phyloP scores from a whole-genome alignment of 108 stramenopile species.

The Poteriospumella lacustris region DNA sequence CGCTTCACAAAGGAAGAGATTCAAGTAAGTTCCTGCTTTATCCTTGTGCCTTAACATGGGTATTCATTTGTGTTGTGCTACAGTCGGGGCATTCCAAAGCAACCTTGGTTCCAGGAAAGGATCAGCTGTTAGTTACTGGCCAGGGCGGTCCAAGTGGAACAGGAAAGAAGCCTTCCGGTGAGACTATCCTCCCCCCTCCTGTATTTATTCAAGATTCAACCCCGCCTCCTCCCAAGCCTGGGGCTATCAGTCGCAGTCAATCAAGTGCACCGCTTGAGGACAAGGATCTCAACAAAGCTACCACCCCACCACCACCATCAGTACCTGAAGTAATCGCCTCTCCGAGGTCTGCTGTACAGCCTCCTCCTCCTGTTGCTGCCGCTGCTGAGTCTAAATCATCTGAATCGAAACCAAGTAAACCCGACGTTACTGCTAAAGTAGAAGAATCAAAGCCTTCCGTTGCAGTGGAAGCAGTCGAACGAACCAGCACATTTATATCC shows the following conservation, averaged over 20 bases:
- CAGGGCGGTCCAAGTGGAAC: slow-evolving; percentile 51
- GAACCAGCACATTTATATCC: background rate
- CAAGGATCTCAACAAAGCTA: too few species aligned
- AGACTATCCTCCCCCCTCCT: slow-evolving; percentile 45
- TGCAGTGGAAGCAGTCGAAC: background rate
- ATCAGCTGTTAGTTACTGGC: slow-evolving; percentile 28
- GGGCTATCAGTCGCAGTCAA: too few species aligned
- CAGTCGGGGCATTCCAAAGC: slow-evolving; percentile 3
- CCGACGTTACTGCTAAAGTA: background rate
- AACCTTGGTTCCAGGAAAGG: background rate
- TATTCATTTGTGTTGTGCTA: slow-evolving; percentile 27
- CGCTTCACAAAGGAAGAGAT: slow-evolving; percentile 52
- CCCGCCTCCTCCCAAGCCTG: too few species aligned
- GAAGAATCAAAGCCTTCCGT: background rate
- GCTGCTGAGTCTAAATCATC: background rate
- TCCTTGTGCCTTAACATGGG: slow-evolving; percentile 32
- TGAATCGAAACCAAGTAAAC: background rate
- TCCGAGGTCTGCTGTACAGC: too few species aligned
- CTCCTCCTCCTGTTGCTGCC: too few species aligned
- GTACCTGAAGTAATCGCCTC: too few species aligned
- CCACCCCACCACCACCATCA: too few species aligned
- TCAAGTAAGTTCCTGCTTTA: slow-evolving; percentile 33
- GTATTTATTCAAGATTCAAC: slow-evolving; percentile 36
- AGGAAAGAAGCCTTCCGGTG: slow-evolving; percentile 39
- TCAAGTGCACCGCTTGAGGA: too few species aligned